Base-by-base conservation (phyloP, 805 yeast genomes). In the Blastobotrys parvus region DNA sequence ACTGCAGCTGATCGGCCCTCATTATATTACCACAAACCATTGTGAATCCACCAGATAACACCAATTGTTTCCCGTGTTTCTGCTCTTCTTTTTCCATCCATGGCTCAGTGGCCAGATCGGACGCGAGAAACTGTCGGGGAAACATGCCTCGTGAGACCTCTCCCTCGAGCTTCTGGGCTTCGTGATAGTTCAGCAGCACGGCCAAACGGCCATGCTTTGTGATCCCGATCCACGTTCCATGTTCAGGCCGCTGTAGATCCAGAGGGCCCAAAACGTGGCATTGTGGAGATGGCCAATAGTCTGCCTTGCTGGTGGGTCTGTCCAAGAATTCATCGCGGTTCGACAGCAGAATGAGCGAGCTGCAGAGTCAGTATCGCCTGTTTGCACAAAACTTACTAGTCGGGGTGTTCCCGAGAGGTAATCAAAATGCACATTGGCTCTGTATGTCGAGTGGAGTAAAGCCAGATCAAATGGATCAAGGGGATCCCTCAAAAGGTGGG, bases 161-260 rank as follows among this genome's bases (percentile, higher is more conserved):
- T 45, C 36, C 50, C 38, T 48, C 58, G 41, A 48, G 2, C 75
- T 73, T 55, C 5, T 49, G 44, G 4, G 62, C 60, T 52, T 82
- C 92, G 38, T 84, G 64, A 57, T 75, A 78, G 58, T 90, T 90
- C 15, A 92, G 79, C 21, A 90, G 69, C 2, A 82, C 82, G 0
- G 94, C 83, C 1, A 89, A 45, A n/a, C 63, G 56, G 0, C 86
- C 86, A n/a, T 16, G 30, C 17, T 3, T 18, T 33, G 77, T 70
- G 1, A 82, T 71, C 0, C 95, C 97, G 1, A 86, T 75, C 98
- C 98, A 92, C 0, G 97, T 85, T 1, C 98, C 97, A 49, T 77
- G 85, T 43, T 78, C 88, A 1, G 68, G 62, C 29, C 88, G 61
- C 0, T 80, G 86, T 53, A 83, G 59, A 59, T 90, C 97, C 31